Evolutionary conservation across 2,329 filamentous ascomycete species (phyloP), one percentile per base, ranked within the genome.

Genomic region (Fusarium sp.): DNA sequence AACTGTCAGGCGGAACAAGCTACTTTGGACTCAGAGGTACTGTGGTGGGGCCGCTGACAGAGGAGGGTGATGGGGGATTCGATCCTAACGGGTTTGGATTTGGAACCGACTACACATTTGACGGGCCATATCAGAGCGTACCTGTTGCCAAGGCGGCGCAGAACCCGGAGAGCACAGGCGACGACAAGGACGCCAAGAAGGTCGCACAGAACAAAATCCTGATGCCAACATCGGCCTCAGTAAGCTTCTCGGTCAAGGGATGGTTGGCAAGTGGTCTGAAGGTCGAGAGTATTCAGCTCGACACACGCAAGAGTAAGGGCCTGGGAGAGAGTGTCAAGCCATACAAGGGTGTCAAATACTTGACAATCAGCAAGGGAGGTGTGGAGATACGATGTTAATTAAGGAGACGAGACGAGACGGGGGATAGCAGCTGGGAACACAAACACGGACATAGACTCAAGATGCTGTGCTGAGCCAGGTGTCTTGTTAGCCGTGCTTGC

Each of bases 321-420:
- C 79, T 99, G 50, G 94, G 94, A 1, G 94, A 97, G 74, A 91
- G 93, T 5, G 91, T 98, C 43, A 97, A 95, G 83, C 96, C 96
- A 30, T 98, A 97, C 83, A 99, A 98, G 84, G 96, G 96, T 3
- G 96, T 99, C 74, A 99, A 99, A 84, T 99, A 99, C 82, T 81
- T 99, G 77, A 98, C 95, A 21, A 86, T 92, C 54, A 92, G 90
- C 78, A 90, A 89, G 71, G 87, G 88, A 19, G 90, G 90, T 28
- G 85, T 92, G 46, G 90, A 92, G 81, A 86, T 91, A 75, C 84
- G 90, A 76, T 92, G 90, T 79, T 90, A 62, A 59, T 38, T 13
- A 52, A 47, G 53, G 37, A 46, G 53, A 46, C 33, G 42, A 67
- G 42, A 63, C 38, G 62, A 30, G 25, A n/a, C 9, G 25, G 30